phyloP scores from a whole-genome alignment of 2,329 filamentous ascomycete species.

The Aspergillus quadrilineatus region DNA sequence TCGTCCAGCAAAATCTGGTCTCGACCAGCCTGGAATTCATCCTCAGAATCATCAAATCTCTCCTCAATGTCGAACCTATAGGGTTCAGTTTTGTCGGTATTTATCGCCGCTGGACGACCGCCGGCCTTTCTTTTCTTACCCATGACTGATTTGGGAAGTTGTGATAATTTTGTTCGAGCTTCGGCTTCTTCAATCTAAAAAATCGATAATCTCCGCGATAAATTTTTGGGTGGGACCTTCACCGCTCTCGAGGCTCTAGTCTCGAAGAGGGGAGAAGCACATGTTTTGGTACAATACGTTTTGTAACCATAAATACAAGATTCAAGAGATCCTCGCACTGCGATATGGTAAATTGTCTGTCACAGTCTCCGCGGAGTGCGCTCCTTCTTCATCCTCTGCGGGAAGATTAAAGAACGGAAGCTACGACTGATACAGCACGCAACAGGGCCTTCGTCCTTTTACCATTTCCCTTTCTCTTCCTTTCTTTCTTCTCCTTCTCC shows the following conservation, averaged over 20 bases:
- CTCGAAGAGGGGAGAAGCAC: slow-evolving; percentile 10
- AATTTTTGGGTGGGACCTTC: slow-evolving; percentile 36
- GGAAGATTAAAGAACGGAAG: slow-evolving; percentile 9
- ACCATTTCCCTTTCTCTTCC: slow-evolving; percentile 9
- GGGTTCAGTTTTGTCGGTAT: slow-evolving; percentile 28
- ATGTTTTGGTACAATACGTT: slow-evolving; percentile 5
- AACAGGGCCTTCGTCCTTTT: slow-evolving; percentile 7
- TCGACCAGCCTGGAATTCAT: slow-evolving; percentile 84
- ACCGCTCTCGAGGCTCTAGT: slow-evolving; percentile 30
- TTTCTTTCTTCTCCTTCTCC: slow-evolving; percentile 12
- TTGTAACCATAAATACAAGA: background rate
- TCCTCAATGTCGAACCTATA: slow-evolving; percentile 51
- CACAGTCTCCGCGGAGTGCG: background rate
- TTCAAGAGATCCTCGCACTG: too few species aligned
- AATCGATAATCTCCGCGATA: slow-evolving; percentile 28
- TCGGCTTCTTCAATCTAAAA: slow-evolving; percentile 3
- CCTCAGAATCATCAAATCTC: slow-evolving; percentile 89
- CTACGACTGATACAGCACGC: slow-evolving; percentile 3
- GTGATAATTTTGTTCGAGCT: slow-evolving; percentile 1
- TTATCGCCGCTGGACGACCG: slow-evolving; percentile 43
- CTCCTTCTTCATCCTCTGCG: slow-evolving; percentile 5
- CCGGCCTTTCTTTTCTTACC: slow-evolving; percentile 68
- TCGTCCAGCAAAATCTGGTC: slow-evolving; percentile 87
- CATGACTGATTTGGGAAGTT: slow-evolving; percentile 37
- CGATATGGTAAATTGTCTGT: too few species aligned